Conservation (phyloP, 1,139 yeast genomes). For the Pichia terricola region DNA sequence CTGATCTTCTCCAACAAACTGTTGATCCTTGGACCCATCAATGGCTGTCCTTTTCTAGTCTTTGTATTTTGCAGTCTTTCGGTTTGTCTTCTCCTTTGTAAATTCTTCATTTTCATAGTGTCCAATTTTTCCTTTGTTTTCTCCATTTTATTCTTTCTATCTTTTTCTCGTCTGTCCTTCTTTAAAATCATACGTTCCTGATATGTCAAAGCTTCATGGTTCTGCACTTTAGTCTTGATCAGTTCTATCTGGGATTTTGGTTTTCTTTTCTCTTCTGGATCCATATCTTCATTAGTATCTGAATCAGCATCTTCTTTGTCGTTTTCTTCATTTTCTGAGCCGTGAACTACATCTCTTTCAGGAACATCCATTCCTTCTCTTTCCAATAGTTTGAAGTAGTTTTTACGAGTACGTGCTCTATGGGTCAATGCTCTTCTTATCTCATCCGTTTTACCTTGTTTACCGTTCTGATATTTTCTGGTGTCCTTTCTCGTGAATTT, state of each 20-base stretch:
- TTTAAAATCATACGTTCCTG: slow-evolving; percentile 26
- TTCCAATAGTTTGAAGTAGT: slow-evolving; percentile 71
- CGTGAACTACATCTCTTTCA: slow-evolving; percentile 12
- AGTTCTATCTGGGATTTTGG: slow-evolving; percentile 4
- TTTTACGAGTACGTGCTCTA: slow-evolving; percentile 74
- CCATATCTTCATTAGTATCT: slow-evolving; percentile 15
- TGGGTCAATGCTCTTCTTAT: slow-evolving; percentile 72
- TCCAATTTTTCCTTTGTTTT: slow-evolving; percentile 18
- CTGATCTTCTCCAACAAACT: slow-evolving; percentile 70
- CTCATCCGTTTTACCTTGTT: slow-evolving; percentile 31
- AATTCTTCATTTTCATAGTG: slow-evolving; percentile 17
- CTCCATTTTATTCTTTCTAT: slow-evolving; percentile 23
- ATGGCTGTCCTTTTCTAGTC: slow-evolving; percentile 76
- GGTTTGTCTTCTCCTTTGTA: slow-evolving; percentile 23
- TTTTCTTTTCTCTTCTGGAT: slow-evolving; percentile 17
- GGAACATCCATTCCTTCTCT: slow-evolving; percentile 53
- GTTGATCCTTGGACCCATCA: slow-evolving; percentile 83
- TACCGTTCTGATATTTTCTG: slow-evolving; percentile 16
- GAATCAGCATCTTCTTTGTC: slow-evolving; percentile 4
- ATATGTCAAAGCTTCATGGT: slow-evolving; percentile 19
- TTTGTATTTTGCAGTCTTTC: slow-evolving; percentile 41
- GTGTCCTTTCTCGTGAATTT: slow-evolving; percentile 5
- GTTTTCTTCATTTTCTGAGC: neutral
- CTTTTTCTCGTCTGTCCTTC: slow-evolving; percentile 22
- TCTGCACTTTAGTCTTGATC: slow-evolving; percentile 14